These are phyloP conservation scores for Metarhizium sp. DNA, from an alignment of 2,329 filamentous ascomycete species.

Conservation along the genomic window DNA sequence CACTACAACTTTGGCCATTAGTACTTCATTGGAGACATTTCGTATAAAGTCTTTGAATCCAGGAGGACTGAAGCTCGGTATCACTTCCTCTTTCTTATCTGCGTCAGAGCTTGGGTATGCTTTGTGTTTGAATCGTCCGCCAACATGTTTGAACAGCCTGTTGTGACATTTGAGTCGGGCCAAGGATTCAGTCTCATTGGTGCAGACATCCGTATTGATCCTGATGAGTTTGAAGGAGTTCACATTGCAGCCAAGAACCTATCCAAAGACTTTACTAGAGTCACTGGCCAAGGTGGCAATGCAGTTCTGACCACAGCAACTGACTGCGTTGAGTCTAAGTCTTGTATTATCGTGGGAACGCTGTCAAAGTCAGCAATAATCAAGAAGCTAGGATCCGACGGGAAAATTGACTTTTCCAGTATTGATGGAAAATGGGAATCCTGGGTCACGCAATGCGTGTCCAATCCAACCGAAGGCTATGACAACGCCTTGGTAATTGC, in stretches of 20 bases:
- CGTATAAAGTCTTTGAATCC: not conserved
- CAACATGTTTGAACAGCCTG: conserved; percentile 16
- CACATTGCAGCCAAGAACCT: conserved; percentile 24
- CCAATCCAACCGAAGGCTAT: conserved; percentile 32
- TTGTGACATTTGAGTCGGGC: conserved; percentile 15
- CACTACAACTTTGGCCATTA: not conserved
- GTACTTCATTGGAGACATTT: not conserved
- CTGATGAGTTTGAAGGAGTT: conserved; percentile 21
- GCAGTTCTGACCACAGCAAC: conserved; percentile 4
- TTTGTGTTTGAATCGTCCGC: not conserved
- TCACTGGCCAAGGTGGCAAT: conserved; percentile 11
- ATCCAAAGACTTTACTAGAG: conserved; percentile 17
- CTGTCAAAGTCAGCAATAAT: conserved; percentile 12
- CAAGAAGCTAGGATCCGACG: conserved; percentile 7
- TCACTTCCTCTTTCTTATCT: not conserved
- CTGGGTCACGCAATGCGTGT: conserved; percentile 38
- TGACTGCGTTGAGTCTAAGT: conserved; percentile 1
- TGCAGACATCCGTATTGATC: conserved; percentile 20
- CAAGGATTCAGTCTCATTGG: conserved; percentile 18
- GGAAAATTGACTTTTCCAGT: conserved; percentile 12
- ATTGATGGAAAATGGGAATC: conserved; percentile 44
- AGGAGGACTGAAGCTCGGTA: not conserved
- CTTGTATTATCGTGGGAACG: conserved; percentile 15
- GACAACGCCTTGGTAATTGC: conserved; percentile 43
- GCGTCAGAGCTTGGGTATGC: not conserved